A percentile compares a stretch with the other conserved stretches of the same genome.
These are phyloP conservation scores for Phyllosticta ampelicida DNA, from an alignment of 2,329 filamentous ascomycete species.

Conservation along the genomic window DNA sequence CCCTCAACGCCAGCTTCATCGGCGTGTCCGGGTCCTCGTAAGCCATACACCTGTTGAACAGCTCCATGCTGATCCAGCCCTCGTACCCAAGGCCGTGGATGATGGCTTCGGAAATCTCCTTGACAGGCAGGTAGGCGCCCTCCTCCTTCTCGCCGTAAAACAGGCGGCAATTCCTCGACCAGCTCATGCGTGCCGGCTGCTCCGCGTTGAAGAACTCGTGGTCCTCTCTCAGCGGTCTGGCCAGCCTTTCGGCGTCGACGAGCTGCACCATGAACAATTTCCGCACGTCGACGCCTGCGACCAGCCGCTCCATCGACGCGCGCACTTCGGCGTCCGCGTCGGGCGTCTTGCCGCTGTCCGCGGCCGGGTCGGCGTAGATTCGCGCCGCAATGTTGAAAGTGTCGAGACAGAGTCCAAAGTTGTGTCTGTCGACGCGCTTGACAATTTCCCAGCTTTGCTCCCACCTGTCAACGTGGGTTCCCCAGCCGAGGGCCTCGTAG, in stretches of 20 bases:
- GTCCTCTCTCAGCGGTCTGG: slow-evolving; percentile 43
- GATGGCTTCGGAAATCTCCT: slow-evolving; percentile 50
- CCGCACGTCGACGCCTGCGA: slow-evolving; percentile 44
- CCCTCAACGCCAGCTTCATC: slow-evolving; percentile 44
- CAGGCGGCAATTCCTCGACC: slow-evolving; percentile 63
- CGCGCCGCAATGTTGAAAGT: slow-evolving; percentile 67
- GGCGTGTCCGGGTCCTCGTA: slow-evolving; percentile 43
- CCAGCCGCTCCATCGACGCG: slow-evolving; percentile 45
- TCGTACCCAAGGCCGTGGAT: slow-evolving; percentile 54
- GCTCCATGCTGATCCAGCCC: slow-evolving; percentile 61
- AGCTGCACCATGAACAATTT: slow-evolving; percentile 71
- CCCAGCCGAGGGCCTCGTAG: slow-evolving; percentile 66
- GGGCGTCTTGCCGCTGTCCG: slow-evolving; percentile 38
- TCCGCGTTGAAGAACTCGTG: slow-evolving; percentile 49
- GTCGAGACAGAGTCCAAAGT: slow-evolving; percentile 69
- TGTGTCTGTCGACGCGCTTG: slow-evolving; percentile 50
- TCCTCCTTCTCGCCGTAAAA: slow-evolving; percentile 54
- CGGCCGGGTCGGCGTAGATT: slow-evolving; percentile 58
- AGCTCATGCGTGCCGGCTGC: slow-evolving; percentile 60
- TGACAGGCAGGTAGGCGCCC: slow-evolving; percentile 58
- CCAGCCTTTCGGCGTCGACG: slow-evolving; percentile 59
- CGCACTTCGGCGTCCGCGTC: slow-evolving; percentile 47
- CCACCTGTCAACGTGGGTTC: slow-evolving; percentile 60
- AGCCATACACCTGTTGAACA: slow-evolving; percentile 53
- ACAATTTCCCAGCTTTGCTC: slow-evolving; percentile 62